phyloP scores from a whole-genome alignment of 2,329 filamentous ascomycete genomes.

The Pestalotiopsis fici region DNA sequence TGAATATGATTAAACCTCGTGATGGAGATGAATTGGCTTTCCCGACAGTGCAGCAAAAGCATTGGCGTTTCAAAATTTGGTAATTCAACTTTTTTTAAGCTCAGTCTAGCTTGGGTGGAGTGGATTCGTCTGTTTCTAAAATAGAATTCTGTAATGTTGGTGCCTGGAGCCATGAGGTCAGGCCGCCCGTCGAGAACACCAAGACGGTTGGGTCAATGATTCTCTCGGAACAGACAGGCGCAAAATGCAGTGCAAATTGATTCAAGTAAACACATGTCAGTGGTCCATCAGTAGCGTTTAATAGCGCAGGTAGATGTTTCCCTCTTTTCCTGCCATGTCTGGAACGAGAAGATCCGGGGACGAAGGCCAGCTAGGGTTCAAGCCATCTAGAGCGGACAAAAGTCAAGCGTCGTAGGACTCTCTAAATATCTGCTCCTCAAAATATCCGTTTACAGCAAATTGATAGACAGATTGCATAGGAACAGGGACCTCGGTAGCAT shows the following conservation, averaged over 20 bases:
- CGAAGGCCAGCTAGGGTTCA: too few relatives aligned
- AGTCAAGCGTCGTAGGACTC: too few relatives aligned
- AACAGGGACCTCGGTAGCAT: too few relatives aligned
- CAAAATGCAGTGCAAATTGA: neutral
- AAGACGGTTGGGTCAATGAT: neutral
- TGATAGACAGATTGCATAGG: too few relatives aligned
- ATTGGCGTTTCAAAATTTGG: neutral
- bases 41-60: neutral
- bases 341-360: too few relatives aligned
- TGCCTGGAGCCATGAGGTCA: neutral
- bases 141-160: conserved; percentile 1
- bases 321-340: neutral
- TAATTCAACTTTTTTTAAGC: neutral
- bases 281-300: neutral
- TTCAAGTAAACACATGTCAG: neutral
- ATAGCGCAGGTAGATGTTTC: neutral
- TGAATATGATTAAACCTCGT: neutral
- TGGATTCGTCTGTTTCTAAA: conserved; percentile 3
- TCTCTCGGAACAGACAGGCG: neutral
- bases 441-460: too few relatives aligned
- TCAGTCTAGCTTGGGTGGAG: neutral
- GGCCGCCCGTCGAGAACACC: neutral
- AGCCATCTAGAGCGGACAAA: too few relatives aligned
- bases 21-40: neutral
- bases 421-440: too few relatives aligned